Base-by-base conservation (phyloP, 306 rosid species). In the Cicer cuneatum region DNA sequence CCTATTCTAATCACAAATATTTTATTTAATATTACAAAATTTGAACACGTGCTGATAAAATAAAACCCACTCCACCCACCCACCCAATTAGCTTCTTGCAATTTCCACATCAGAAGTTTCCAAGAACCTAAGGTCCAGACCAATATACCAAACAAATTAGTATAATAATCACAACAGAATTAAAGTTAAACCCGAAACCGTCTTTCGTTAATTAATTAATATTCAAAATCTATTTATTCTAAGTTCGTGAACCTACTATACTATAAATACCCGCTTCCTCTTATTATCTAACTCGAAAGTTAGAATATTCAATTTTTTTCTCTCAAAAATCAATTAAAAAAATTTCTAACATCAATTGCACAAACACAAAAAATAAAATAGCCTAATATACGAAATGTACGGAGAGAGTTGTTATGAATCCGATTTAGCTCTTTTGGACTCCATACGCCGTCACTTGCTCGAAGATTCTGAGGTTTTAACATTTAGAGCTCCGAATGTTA, bases 361-460 rank as follows among this genome's bases (percentile, higher is more conserved):
- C 14, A 10, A 10, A 76, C 40, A 29, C 68, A 13, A 4, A 29
- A 29, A 24, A 2, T 24, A 2, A 2, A 2, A 24, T 24, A 24
- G 33, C 33, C 33, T 24, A 24, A 24, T 0, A 24, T 24, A n/a
- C 45, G 11, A 48, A 42, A 84, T 89, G 93, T 63, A 51, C 18
- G 84, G 37, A 43, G 78, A 83, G 43, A 80, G 37, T 11, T n/a
- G 5, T 33, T 43, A 37, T 1, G 86, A 87, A 16, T 49, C 96
- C 14, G 87, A 87, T 66, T 71, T 71, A 1, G 78, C 84, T 0
- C 43, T 80, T 1, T 81, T 89, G 3, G 97, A 89, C 0, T 81
- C 89, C 11, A 86, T 91, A 59, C 86, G 92, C 52, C 82, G 87
- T n/a, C 89, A 93, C 82, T 76, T 93, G 10, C 86, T 93, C 0